phyloP scores from a whole-genome alignment of 75 land plant species.

The Isoetes taiwanensis region DNA sequence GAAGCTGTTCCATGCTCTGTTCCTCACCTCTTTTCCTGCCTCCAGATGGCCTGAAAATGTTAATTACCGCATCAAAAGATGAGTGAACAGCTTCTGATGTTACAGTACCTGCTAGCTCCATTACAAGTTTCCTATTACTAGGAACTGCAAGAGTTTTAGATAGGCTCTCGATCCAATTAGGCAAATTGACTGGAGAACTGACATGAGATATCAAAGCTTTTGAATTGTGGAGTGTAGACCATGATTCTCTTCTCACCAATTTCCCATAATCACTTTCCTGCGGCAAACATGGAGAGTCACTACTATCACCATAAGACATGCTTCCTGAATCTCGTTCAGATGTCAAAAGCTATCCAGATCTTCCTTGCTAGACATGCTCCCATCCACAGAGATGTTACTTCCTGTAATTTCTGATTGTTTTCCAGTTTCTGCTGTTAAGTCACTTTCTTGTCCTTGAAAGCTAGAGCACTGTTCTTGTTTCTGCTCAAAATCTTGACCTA shows the following conservation, averaged over 20 bases:
- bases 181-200: too few relatives aligned
- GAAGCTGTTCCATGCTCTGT: constrained; percentile 17
- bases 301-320: neutral
- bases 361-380: neutral
- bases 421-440: neutral
- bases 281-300: neutral
- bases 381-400: neutral
- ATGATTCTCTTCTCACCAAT: neutral
- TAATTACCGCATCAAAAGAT: constrained; percentile 38
- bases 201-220: neutral
- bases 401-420: constrained; percentile 3
- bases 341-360: neutral
- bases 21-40: too few relatives aligned
- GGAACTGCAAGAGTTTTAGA: constrained; percentile 66
- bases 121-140: constrained; percentile 48
- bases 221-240: neutral
- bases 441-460: constrained; percentile 6
- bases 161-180: constrained; percentile 30
- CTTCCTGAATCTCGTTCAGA: neutral
- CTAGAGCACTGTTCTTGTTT: neutral
- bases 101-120: constrained; percentile 65
- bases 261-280: neutral
- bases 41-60: constrained; percentile 11
- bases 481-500: neutral
- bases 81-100: constrained; percentile 58